Conservation (phyloP, 176 grass and related monocot species). For the Triticum aestivum region DNA sequence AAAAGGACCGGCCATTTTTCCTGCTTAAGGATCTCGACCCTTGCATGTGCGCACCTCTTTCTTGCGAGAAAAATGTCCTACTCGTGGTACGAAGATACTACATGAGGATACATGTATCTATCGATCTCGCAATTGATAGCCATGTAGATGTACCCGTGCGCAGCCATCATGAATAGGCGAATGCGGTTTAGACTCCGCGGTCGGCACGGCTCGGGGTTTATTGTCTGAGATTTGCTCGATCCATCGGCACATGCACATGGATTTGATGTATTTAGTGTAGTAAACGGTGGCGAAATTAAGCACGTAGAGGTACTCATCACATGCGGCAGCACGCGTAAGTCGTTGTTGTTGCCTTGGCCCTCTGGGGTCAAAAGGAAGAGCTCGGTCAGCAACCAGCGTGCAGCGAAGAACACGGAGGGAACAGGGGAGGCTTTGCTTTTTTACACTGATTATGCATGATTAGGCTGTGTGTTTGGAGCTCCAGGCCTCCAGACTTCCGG, state of each 20-base stretch:
- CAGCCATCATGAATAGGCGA: slow-evolving; percentile 15
- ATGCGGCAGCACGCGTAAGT: neutral
- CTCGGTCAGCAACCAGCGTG: neutral
- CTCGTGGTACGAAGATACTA: neutral
- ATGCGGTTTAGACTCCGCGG: neutral
- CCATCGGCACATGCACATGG: neutral
- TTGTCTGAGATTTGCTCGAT: neutral
- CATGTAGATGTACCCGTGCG: neutral
- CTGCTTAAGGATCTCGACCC: neutral
- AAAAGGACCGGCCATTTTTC: neutral
- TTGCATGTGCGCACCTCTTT: slow-evolving; percentile 16
- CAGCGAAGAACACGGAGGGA: neutral
- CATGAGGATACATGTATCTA: neutral
- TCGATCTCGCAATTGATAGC: neutral
- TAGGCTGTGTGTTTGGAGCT: neutral
- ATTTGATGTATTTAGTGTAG: neutral
- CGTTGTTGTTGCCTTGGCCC: neutral
- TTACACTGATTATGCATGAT: neutral
- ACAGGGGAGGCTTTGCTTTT: neutral
- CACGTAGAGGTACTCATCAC: neutral
- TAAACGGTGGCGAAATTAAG: neutral
- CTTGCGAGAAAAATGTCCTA: neutral
- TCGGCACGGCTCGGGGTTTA: neutral
- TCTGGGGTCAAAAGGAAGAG: neutral
- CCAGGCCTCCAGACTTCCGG: no score